Conservation (phyloP, 805 yeast genomes). For the Ogataea chonburiensis region DNA sequence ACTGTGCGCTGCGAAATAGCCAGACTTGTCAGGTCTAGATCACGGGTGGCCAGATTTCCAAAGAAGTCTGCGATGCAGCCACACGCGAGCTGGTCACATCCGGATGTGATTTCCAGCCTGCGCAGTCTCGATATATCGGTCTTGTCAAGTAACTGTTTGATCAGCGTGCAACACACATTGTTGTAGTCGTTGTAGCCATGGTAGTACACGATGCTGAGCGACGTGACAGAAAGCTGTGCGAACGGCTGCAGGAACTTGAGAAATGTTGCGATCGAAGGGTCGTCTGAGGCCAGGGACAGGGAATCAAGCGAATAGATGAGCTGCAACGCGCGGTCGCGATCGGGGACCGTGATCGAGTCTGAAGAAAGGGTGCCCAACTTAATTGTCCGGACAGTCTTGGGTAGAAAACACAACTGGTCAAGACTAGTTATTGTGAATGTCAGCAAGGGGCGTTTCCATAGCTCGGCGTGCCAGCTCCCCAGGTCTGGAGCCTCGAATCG, state of each 20-base stretch:
- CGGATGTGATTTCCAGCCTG: conserved; percentile 50
- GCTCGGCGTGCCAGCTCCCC: conserved; percentile 5
- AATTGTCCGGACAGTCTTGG: conserved; percentile 19
- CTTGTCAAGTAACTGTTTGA: conserved; percentile 30
- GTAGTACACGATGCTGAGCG: conserved; percentile 41
- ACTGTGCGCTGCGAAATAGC: conserved; percentile 37
- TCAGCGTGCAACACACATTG: conserved; percentile 33
- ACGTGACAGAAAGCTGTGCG: conserved; percentile 11
- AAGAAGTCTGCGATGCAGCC: conserved; percentile 47
- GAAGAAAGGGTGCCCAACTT: conserved; percentile 17
- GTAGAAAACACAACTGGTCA: conserved; percentile 20
- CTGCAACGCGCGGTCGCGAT: conserved; percentile 3
- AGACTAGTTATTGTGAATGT: conserved; percentile 21
- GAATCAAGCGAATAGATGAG: conserved; percentile 8
- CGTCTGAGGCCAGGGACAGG: conserved; percentile 18
- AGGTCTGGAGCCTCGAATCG: conserved; percentile 15
- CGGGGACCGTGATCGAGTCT: conserved; percentile 4
- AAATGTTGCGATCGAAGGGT: conserved; percentile 33
- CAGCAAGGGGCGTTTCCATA: conserved; percentile 11
- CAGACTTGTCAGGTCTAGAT: conserved; percentile 35
- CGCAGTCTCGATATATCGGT: conserved; percentile 33
- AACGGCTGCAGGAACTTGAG: conserved; percentile 29
- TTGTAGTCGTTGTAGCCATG: conserved; percentile 47
- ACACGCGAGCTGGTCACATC: conserved; percentile 49
- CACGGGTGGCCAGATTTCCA: conserved; percentile 28